Percentiles rank a stretch among this genome's conserved stretches.
Conservation (phyloP, 345 rosid genomes). For the Citropsis articulata region DNA sequence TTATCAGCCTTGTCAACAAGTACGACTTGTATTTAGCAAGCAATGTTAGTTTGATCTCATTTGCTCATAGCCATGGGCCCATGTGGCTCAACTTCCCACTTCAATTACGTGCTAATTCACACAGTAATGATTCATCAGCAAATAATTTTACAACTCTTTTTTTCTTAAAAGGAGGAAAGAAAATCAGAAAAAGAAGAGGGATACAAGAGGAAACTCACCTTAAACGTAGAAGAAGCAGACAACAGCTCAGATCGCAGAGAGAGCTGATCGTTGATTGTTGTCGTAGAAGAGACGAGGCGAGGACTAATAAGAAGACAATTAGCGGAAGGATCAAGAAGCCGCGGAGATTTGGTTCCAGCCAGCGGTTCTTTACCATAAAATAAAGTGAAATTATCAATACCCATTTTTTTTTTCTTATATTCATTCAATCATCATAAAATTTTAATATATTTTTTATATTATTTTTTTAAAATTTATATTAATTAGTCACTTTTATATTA, state of each 20-base stretch:
- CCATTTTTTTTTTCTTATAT: too few relatives aligned
- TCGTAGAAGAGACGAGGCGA: not conserved
- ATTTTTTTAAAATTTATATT: too few relatives aligned
- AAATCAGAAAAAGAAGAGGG: not conserved
- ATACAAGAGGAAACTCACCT: not conserved
- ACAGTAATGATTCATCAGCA: not conserved
- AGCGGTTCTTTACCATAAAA: too few relatives aligned
- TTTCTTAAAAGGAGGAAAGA: not conserved
- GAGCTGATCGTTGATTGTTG: not conserved
- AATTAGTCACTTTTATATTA: too few relatives aligned
- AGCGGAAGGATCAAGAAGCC: conserved; percentile 27
- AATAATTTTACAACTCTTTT: not conserved
- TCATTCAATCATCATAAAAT: too few relatives aligned
- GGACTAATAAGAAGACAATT: not conserved
- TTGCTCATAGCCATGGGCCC: too few relatives aligned
- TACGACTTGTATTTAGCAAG: too few relatives aligned
- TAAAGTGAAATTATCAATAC: too few relatives aligned
- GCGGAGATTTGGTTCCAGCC: not conserved
- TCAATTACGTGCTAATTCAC: conserved; percentile 7
- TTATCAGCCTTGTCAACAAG: too few relatives aligned
- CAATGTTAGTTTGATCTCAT: too few relatives aligned
- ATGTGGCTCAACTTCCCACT: too few relatives aligned
- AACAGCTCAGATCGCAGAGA: not conserved
- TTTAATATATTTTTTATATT: too few relatives aligned
- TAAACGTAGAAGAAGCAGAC: not conserved